Evolutionary conservation across 1,139 yeast genomes (phyloP).

Genomic region (Sugiyamaella castrensis): DNA sequence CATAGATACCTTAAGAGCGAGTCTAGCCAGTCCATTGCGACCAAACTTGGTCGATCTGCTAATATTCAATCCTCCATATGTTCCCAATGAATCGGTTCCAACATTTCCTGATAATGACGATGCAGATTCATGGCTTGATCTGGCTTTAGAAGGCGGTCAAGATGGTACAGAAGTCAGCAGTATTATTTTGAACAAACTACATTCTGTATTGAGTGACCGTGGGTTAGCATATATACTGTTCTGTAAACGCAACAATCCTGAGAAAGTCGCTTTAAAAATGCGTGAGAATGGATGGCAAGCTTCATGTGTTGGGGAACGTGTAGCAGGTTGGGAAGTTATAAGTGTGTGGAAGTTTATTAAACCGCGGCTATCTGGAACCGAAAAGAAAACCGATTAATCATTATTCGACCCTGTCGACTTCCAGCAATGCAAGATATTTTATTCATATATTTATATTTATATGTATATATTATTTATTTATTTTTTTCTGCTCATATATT

Average conservation of each 20-base stretch:
- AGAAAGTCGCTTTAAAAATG: conserved; percentile 52
- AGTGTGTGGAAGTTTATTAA: conserved; percentile 46
- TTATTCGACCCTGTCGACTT: no score
- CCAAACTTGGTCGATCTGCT: conserved; percentile 57
- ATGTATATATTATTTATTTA: background rate
- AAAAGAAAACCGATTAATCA: no score
- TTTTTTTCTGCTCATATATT: no score
- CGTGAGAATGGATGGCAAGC: conserved; percentile 53
- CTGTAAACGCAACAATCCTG: conserved; percentile 86
- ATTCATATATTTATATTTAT: conserved; percentile 4
- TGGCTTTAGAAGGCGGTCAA: conserved; percentile 84
- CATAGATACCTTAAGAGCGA: conserved; percentile 58
- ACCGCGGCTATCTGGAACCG: no score
- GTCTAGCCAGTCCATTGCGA: conserved; percentile 53
- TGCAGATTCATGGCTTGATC: conserved; percentile 68
- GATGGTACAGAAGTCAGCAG: conserved; percentile 87
- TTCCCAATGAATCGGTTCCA: conserved; percentile 72
- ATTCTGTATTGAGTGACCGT: conserved; percentile 44
- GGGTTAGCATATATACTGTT: conserved; percentile 83
- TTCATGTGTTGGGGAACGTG: conserved; percentile 53
- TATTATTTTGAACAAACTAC: conserved; percentile 53
- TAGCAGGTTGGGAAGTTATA: conserved; percentile 97
- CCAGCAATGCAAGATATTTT: background rate
- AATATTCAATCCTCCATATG: conserved; percentile 93
- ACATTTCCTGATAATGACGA: conserved; percentile 40